These are phyloP conservation scores for Cucumis cinereus DNA, from an alignment of 306 rosid species.

Conservation along the genomic window DNA sequence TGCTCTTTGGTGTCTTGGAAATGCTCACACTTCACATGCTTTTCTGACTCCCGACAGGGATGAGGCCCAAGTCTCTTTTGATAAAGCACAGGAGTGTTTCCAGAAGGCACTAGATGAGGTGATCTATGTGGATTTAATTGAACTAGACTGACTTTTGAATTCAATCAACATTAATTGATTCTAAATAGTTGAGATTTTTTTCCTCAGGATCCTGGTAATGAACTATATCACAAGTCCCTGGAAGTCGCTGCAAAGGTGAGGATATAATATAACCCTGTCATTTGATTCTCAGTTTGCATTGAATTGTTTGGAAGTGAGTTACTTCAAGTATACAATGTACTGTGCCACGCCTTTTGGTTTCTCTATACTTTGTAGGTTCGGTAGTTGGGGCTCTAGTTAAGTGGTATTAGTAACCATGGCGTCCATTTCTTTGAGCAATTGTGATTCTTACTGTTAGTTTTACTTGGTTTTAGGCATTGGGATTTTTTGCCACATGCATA, in stretches of 20 bases:
- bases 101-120: conserved; percentile 56
- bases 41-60: conserved; percentile 45
- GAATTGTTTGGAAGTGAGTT: neutral
- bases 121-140: neutral
- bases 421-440: neutral
- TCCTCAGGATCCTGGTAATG: conserved; percentile 60
- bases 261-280: neutral
- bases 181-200: conserved; percentile 12
- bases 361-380: neutral
- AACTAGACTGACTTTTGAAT: neutral
- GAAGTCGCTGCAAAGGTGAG: conserved; percentile 55
- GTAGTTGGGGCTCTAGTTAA: neutral
- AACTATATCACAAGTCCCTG: conserved; percentile 57
- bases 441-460: conserved; percentile 1
- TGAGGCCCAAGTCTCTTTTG: conserved; percentile 52
- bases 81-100: conserved; percentile 44
- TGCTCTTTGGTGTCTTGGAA: conserved; percentile 71
- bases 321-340: neutral
- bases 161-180: neutral
- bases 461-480: neutral
- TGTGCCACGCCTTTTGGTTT: neutral
- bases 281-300: neutral
- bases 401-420: neutral
- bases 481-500: neutral
- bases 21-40: conserved; percentile 45